Conservation (phyloP, 169 alveolate genomes). For the Besnoitia besnoiti region DNA sequence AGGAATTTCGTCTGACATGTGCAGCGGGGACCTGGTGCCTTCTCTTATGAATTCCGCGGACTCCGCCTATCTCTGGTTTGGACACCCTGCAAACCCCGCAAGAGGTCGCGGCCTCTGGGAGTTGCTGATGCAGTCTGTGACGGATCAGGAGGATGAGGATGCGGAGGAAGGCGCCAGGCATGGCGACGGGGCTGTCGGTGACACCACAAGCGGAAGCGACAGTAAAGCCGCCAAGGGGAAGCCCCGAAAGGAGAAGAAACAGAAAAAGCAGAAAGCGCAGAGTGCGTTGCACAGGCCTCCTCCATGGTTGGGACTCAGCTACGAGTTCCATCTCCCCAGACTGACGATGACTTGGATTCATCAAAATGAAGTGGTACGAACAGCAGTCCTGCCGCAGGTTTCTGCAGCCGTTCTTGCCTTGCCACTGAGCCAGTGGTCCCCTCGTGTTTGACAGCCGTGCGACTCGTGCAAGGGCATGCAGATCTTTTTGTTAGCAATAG, state of each 20-base stretch:
- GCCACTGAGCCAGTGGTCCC: not conserved
- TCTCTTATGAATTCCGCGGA: not conserved
- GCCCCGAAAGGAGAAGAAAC: not conserved
- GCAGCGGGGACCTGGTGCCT: not conserved
- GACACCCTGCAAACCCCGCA: not conserved
- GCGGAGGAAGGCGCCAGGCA: not conserved
- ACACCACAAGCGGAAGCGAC: not conserved
- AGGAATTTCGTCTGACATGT: not conserved
- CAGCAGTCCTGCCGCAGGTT: not conserved
- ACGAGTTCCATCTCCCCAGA: constrained; percentile 75
- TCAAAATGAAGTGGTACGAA: constrained; percentile 73
- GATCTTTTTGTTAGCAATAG: no score
- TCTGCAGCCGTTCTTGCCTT: not conserved
- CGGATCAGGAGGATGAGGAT: not conserved
- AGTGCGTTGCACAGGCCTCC: constrained; percentile 48
- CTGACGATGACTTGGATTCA: constrained; percentile 77
- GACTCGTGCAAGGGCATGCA: no score
- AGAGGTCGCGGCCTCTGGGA: not conserved
- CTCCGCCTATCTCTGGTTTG: not conserved
- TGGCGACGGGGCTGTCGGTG: not conserved
- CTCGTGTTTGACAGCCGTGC: no score
- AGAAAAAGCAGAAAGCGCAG: not conserved
- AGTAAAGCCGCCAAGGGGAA: not conserved
- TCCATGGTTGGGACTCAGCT: constrained; percentile 73
- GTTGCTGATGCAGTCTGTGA: not conserved